Evolutionary conservation across 768 basidiomycete genomes (phyloP).

Genomic region (Podaxis pistillaris): DNA sequence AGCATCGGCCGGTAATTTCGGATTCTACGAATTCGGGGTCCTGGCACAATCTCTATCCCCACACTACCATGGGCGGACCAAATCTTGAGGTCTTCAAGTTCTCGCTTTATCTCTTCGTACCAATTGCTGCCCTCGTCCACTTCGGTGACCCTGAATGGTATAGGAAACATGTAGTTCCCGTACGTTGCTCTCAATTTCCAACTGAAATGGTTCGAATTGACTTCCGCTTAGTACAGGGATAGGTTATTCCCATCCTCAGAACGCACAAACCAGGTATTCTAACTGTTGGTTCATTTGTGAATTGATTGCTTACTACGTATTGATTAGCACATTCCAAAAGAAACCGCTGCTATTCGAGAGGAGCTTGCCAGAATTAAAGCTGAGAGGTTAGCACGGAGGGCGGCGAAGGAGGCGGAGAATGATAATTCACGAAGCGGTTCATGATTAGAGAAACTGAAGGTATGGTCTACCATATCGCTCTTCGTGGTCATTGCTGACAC

Average conservation of each 20-base stretch:
- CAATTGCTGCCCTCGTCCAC: slow-evolving; percentile 75
- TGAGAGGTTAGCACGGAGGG: slow-evolving; percentile 48
- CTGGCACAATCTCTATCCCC: neutral
- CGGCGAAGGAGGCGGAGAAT: slow-evolving; percentile 39
- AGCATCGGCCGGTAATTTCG: neutral
- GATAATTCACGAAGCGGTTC: slow-evolving; percentile 19
- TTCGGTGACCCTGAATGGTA: slow-evolving; percentile 93
- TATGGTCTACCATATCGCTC: neutral
- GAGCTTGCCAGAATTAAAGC: slow-evolving; percentile 74
- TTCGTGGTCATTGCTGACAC: neutral
- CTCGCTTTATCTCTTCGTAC: slow-evolving; percentile 81
- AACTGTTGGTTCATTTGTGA: neutral
- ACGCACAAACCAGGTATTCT: slow-evolving; percentile 47
- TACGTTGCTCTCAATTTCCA: slow-evolving; percentile 27
- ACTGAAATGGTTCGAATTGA: neutral
- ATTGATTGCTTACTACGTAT: neutral
- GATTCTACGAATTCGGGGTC: neutral
- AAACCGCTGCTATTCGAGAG: slow-evolving; percentile 61
- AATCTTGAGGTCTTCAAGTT: slow-evolving; percentile 93
- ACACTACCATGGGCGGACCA: slow-evolving; percentile 57
- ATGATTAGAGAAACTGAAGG: slow-evolving; percentile 19
- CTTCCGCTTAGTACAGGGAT: slow-evolving; percentile 58
- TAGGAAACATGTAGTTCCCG: slow-evolving; percentile 70
- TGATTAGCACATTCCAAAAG: slow-evolving; percentile 58
- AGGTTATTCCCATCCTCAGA: slow-evolving; percentile 66